Conservation (phyloP, 768 basidiomycete genomes). For the Pholiota microspora region DNA sequence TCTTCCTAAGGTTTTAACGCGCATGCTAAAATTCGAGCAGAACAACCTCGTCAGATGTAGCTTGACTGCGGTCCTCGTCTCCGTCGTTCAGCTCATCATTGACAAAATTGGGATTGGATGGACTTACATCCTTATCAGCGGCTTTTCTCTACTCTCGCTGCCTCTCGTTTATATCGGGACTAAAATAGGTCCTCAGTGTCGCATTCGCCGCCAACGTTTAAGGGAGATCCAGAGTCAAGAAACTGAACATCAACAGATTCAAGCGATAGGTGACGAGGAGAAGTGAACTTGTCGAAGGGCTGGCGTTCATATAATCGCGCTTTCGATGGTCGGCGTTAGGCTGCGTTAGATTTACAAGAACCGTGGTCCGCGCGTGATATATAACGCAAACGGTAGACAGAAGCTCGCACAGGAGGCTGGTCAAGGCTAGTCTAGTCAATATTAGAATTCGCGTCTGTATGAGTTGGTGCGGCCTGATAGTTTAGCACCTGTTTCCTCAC, state of each 20-base stretch:
- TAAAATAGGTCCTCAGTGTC: constrained; percentile 53
- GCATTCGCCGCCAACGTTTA: constrained; percentile 24
- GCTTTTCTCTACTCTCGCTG: constrained; percentile 41
- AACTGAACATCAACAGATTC: background rate
- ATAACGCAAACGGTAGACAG: no score
- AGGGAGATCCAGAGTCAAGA: background rate
- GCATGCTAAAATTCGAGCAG: constrained; percentile 29
- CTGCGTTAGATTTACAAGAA: no score
- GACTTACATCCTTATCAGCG: constrained; percentile 63
- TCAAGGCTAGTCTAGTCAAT: no score
- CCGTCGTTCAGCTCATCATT: constrained; percentile 63
- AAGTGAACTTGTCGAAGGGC: no score
- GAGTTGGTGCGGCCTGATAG: no score
- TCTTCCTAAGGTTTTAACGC: background rate
- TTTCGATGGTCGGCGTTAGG: no score
- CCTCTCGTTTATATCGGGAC: constrained; percentile 55
- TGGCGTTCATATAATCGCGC: no score
- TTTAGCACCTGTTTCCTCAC: no score
- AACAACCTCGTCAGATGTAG: constrained; percentile 70
- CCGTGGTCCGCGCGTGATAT: no score
- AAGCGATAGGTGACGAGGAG: background rate
- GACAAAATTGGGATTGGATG: constrained; percentile 59
- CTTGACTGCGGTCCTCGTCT: constrained; percentile 57
- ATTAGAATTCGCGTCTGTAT: no score
- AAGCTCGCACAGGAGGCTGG: no score